Conservation (phyloP, 441 rosid species). For the Breynia disticha region DNA sequence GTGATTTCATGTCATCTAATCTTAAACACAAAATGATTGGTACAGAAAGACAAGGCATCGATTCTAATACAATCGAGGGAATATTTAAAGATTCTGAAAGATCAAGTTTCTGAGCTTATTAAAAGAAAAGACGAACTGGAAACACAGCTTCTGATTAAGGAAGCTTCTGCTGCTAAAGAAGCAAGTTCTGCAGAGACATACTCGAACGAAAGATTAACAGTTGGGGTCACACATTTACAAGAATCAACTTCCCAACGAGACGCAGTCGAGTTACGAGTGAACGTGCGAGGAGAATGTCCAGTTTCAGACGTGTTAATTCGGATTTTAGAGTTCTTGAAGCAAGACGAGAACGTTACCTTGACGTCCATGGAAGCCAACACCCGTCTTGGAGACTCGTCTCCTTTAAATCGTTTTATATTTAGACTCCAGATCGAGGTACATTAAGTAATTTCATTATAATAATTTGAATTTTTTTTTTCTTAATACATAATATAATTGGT, state of each 20-base stretch:
- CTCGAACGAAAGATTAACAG: slow-evolving; percentile 22
- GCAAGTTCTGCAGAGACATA: neutral
- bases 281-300: slow-evolving; percentile 29
- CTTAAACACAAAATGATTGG: too few species aligned
- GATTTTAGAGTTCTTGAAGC: slow-evolving; percentile 54
- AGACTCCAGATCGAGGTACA: slow-evolving; percentile 50
- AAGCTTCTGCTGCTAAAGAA: neutral
- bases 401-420: slow-evolving; percentile 25
- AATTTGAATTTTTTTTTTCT: neutral
- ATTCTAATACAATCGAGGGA: slow-evolving; percentile 41
- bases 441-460: neutral
- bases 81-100: too few species aligned
- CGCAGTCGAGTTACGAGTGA: slow-evolving; percentile 34
- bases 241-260: slow-evolving; percentile 44
- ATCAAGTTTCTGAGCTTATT: too few species aligned
- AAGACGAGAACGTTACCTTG: slow-evolving; percentile 30
- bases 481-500: neutral
- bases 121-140: too few species aligned
- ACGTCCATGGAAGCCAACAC: slow-evolving; percentile 40
- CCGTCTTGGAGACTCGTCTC: slow-evolving; percentile 15
- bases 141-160: too few species aligned
- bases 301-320: slow-evolving; percentile 31
- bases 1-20: too few species aligned
- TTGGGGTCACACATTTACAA: slow-evolving; percentile 19
- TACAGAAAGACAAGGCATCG: slow-evolving; percentile 64